These are phyloP conservation scores for Antrodiella citrinella DNA, from an alignment of 768 basidiomycete genomes.

Conservation along the genomic window DNA sequence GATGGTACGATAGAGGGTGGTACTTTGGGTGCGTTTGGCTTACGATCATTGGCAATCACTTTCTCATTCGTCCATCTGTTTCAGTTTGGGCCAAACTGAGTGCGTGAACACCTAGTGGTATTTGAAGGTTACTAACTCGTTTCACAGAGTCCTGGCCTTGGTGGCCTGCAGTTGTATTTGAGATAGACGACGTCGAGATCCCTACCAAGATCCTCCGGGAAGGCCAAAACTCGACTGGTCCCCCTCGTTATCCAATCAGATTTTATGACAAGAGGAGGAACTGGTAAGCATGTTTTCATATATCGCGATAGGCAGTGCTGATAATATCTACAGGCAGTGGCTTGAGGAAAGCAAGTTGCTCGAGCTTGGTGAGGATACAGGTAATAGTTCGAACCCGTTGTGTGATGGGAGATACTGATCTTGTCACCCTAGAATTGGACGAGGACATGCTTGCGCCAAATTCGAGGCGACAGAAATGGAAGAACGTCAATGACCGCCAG, in stretches of 20 bases:
- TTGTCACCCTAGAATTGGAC: constrained; percentile 45
- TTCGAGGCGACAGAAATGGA: constrained; percentile 55
- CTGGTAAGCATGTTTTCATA: constrained; percentile 36
- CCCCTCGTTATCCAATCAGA: constrained; percentile 55
- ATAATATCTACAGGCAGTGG: constrained; percentile 51
- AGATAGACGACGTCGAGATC: constrained; percentile 15
- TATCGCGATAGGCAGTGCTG: neutral
- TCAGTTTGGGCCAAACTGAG: constrained; percentile 82
- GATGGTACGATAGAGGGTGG: constrained; percentile 36
- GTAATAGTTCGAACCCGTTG: constrained; percentile 34
- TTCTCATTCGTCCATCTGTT: neutral
- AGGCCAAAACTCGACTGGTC: constrained; percentile 27
- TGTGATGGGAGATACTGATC: neutral
- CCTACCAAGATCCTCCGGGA: constrained; percentile 19
- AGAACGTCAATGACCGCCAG: constrained; percentile 20
- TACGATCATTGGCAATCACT: constrained; percentile 4
- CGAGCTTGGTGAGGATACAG: constrained; percentile 58
- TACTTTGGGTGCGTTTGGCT: constrained; percentile 48
- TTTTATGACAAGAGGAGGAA: constrained; percentile 67
- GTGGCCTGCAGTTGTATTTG: constrained; percentile 80
- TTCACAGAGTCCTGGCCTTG: constrained; percentile 70
- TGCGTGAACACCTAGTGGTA: no score
- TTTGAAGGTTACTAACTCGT: no score
- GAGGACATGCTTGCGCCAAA: constrained; percentile 46
- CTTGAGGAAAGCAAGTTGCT: constrained; percentile 47